These are phyloP conservation scores for Vicia sativa DNA, from an alignment of 306 rosid genomes.

Conservation along the genomic window DNA sequence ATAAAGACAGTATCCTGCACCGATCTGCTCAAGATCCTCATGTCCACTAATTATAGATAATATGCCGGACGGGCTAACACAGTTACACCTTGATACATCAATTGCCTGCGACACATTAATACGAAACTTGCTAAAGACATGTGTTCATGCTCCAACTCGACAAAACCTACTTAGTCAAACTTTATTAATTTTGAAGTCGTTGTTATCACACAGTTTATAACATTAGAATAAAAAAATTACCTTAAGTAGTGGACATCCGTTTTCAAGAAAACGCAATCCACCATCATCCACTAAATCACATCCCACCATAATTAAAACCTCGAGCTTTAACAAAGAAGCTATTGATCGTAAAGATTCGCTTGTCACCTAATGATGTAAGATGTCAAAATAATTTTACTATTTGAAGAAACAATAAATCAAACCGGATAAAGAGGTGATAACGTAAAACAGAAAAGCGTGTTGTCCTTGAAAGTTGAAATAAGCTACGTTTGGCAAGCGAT, in stretches of 20 bases:
- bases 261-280: constrained; percentile 58
- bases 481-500: constrained; percentile 18
- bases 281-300: constrained; percentile 58
- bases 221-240: constrained; percentile 32
- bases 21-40: constrained; percentile 47
- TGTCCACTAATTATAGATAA: constrained; percentile 57
- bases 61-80: constrained; percentile 54
- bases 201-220: constrained; percentile 22
- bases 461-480: not conserved
- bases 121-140: constrained; percentile 22
- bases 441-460: constrained; percentile 14
- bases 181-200: constrained; percentile 13
- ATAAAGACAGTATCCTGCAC: constrained; percentile 51
- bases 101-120: constrained; percentile 51
- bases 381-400: constrained; percentile 18
- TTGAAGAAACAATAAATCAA: constrained; percentile 17
- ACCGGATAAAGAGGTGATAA: constrained; percentile 6
- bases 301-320: constrained; percentile 55
- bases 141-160: constrained; percentile 18
- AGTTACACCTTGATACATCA: constrained; percentile 66
- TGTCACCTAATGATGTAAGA: constrained; percentile 47
- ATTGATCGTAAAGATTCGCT: constrained; percentile 58
- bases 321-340: constrained; percentile 63
- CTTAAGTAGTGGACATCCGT: constrained; percentile 66
- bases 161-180: constrained; percentile 9